A percentile compares a stretch with the other conserved stretches of the same genome.
These are phyloP conservation scores for Penicillium sp. DNA, from an alignment of 2,329 filamentous ascomycete genomes.

Conservation along the genomic window DNA sequence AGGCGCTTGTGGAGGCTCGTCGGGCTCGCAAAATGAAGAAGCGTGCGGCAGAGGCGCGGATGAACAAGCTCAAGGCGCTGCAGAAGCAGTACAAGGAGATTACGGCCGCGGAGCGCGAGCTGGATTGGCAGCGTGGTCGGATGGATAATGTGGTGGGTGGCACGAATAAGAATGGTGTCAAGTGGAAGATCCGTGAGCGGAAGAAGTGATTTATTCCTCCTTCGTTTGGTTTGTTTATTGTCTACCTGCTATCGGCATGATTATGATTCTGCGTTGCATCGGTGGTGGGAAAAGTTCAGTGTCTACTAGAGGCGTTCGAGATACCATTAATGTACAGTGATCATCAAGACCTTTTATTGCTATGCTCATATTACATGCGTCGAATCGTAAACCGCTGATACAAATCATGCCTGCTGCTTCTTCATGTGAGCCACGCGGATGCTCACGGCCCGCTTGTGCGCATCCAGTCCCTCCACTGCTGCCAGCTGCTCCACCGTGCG, in stretches of 20 bases:
- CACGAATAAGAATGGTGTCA: constrained; percentile 55
- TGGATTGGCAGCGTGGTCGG: constrained; percentile 52
- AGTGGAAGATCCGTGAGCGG: constrained; percentile 56
- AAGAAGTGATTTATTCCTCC: no score
- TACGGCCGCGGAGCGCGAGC: constrained; percentile 46
- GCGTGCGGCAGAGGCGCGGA: constrained; percentile 41
- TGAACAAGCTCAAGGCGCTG: constrained; percentile 45
- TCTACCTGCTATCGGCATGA: no score
- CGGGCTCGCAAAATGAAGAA: constrained; percentile 41
- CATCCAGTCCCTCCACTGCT: constrained; percentile 87
- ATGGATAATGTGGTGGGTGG: constrained; percentile 56
- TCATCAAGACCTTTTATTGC: no score
- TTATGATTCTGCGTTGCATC: constrained; percentile 17
- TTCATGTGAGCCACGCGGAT: constrained; percentile 49
- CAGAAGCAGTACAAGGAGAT: constrained; percentile 49
- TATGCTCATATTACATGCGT: constrained; percentile 13
- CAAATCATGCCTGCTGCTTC: constrained; percentile 19
- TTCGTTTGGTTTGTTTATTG: no score
- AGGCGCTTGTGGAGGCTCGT: constrained; percentile 32
- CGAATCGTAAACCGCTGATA: no score
- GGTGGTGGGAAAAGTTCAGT: no score
- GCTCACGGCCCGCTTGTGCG: constrained; percentile 68
- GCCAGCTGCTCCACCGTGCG: constrained; percentile 88
- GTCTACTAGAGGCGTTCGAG: no score
- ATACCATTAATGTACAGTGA: no score